Conservation (phyloP, 2,329 filamentous ascomycete genomes). For the Eutypa lata region DNA sequence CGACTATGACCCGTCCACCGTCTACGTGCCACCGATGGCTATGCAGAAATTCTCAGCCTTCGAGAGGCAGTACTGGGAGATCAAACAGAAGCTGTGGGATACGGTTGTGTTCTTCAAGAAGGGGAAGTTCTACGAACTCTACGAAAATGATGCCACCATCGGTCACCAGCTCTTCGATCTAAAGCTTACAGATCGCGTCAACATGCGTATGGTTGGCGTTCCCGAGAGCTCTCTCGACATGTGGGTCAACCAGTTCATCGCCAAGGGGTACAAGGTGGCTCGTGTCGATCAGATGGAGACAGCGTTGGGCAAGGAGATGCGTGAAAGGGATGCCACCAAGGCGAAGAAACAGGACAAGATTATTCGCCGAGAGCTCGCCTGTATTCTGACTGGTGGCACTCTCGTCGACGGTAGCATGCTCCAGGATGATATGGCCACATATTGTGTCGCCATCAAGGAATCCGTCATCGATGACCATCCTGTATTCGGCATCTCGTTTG, state of each 20-base stretch:
- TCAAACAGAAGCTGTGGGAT: slow-evolving; percentile 97
- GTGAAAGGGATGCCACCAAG: slow-evolving; percentile 75
- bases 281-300: slow-evolving; percentile 96
- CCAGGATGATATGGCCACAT: slow-evolving; percentile 95
- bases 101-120: slow-evolving; percentile 99
- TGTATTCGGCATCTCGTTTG: slow-evolving; percentile 87
- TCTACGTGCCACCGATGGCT: slow-evolving; percentile 82
- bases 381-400: slow-evolving; percentile 87
- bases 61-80: slow-evolving; percentile 98
- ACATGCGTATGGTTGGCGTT: slow-evolving; percentile 99
- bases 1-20: slow-evolving; percentile 85
- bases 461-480: slow-evolving; percentile 69
- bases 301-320: slow-evolving; percentile 95
- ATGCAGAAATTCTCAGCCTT: slow-evolving; percentile 87
- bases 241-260: slow-evolving; percentile 98
- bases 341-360: slow-evolving; percentile 81
- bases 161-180: slow-evolving; percentile 96
- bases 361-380: slow-evolving; percentile 85
- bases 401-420: slow-evolving; percentile 96
- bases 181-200: slow-evolving; percentile 95
- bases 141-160: slow-evolving; percentile 95
- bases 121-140: slow-evolving; percentile 98
- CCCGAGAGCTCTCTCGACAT: slow-evolving; percentile 93
- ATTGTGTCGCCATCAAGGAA: slow-evolving; percentile 93
- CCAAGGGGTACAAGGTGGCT: slow-evolving; percentile 96